Percentiles rank a stretch among this genome's conserved stretches.
phyloP scores from a whole-genome alignment of 305 asterid species.

The Solanum hybrid region DNA sequence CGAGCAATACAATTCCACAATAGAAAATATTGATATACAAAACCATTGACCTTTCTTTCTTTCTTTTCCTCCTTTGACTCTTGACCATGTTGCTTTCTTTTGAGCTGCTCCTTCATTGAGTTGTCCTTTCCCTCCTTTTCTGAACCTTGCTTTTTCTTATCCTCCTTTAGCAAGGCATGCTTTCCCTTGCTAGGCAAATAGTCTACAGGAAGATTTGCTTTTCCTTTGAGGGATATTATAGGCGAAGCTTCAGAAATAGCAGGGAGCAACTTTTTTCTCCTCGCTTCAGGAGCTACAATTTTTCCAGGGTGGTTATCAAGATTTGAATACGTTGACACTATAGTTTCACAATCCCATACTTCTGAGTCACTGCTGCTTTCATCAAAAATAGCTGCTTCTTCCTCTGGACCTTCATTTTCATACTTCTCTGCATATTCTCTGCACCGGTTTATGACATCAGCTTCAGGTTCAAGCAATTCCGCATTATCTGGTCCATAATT shows the following conservation, averaged over 20 bases:
- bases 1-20: background rate
- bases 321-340: constrained; percentile 74
- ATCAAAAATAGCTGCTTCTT: constrained; percentile 40
- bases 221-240: constrained; percentile 72
- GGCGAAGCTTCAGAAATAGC: constrained; percentile 39
- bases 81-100: constrained; percentile 48
- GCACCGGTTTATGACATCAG: constrained; percentile 52
- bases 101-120: constrained; percentile 29
- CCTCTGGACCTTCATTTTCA: constrained; percentile 37
- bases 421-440: constrained; percentile 67
- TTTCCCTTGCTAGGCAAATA: constrained; percentile 54
- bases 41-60: constrained; percentile 65
- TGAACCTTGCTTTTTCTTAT: constrained; percentile 4
- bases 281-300: constrained; percentile 63
- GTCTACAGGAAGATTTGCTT: constrained; percentile 71
- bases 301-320: constrained; percentile 89
- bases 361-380: constrained; percentile 81
- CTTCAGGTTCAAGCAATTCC: constrained; percentile 44
- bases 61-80: constrained; percentile 96
- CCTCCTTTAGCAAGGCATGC: constrained; percentile 26
- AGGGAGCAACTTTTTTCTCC: constrained; percentile 57
- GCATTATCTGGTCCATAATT: constrained; percentile 18
- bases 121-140: constrained; percentile 34
- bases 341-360: constrained; percentile 89
- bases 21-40: background rate